Evolutionary conservation across 2,329 filamentous ascomycete species (phyloP).

Genomic region (Neonectria coccinea): DNA sequence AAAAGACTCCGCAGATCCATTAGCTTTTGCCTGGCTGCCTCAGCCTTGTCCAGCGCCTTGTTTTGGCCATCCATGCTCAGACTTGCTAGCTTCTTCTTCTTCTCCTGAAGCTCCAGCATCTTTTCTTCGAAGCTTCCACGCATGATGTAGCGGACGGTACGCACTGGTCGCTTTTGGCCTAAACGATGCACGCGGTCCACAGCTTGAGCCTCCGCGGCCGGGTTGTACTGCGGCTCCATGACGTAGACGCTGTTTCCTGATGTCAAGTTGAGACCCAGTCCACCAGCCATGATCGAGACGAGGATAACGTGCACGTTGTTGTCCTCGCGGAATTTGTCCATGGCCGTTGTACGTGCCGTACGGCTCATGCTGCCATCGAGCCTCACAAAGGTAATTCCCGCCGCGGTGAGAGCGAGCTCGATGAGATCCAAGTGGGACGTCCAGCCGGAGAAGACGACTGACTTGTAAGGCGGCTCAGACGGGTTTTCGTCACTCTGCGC

Average conservation of each 20-base stretch:
- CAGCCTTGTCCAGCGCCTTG: slow-evolving; percentile 63
- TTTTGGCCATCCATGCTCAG: slow-evolving; percentile 80
- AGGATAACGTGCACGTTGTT: slow-evolving; percentile 80
- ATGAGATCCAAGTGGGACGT: slow-evolving; percentile 95
- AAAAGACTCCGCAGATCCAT: slow-evolving; percentile 70
- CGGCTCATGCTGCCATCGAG: slow-evolving; percentile 92
- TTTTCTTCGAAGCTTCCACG: slow-evolving; percentile 90
- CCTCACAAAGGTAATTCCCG: slow-evolving; percentile 77
- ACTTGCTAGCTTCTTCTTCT: slow-evolving; percentile 92
- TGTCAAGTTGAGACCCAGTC: slow-evolving; percentile 91
- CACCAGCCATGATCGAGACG: slow-evolving; percentile 92
- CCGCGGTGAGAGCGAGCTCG: slow-evolving; percentile 78
- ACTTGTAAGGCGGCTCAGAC: slow-evolving; percentile 83
- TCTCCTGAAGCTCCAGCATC: slow-evolving; percentile 88
- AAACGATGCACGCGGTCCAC: slow-evolving; percentile 92
- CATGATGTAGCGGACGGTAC: slow-evolving; percentile 93
- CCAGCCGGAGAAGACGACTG: slow-evolving; percentile 96
- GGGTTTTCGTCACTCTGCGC: slow-evolving; percentile 71
- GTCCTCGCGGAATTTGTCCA: slow-evolving; percentile 83
- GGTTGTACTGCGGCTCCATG: slow-evolving; percentile 99
- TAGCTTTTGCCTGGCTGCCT: slow-evolving; percentile 70
- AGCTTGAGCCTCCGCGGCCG: slow-evolving; percentile 92
- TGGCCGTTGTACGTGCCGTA: slow-evolving; percentile 76
- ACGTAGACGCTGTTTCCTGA: slow-evolving; percentile 89
- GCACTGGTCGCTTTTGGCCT: slow-evolving; percentile 88